Evolutionary conservation across 2,329 filamentous ascomycete genomes (phyloP).

Genomic region (Lecanosticta acicola): DNA sequence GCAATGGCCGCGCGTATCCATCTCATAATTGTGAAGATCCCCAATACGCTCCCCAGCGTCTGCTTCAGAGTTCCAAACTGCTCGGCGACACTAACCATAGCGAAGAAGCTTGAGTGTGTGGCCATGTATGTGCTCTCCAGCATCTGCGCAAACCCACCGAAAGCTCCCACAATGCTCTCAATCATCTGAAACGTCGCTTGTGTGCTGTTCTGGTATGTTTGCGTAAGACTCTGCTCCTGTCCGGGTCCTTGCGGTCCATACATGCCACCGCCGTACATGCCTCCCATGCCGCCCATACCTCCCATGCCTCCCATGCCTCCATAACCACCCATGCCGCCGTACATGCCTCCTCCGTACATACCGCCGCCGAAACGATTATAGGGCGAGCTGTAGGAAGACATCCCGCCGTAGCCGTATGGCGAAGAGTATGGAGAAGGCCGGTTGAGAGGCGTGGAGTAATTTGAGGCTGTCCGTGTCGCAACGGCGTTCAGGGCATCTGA

Average conservation of each 20-base stretch:
- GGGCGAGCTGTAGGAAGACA: constrained; percentile 36
- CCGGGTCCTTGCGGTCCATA: constrained; percentile 52
- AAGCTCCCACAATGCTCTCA: constrained; percentile 91
- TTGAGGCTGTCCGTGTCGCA: constrained; percentile 82
- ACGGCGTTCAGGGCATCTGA: constrained; percentile 71
- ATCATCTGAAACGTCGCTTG: constrained; percentile 97
- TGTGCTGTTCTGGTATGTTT: constrained; percentile 89
- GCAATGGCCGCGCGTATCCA: constrained; percentile 90
- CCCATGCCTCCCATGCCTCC: constrained; percentile 29
- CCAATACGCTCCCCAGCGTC: constrained; percentile 85
- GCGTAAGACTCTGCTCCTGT: constrained; percentile 89
- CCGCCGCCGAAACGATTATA: constrained; percentile 44
- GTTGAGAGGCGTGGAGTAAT: constrained; percentile 56
- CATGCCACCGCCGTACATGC: constrained; percentile 45
- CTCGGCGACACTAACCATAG: constrained; percentile 97
- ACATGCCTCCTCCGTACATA: constrained; percentile 24
- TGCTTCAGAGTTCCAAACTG: constrained; percentile 92
- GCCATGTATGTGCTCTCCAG: constrained; percentile 99
- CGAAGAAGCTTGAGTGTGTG: constrained; percentile 96
- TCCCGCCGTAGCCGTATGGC: constrained; percentile 48
- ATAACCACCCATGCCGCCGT: constrained; percentile 26
- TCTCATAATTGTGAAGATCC: constrained; percentile 91
- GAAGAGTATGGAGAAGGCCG: constrained; percentile 43
- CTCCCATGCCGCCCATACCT: constrained; percentile 24
- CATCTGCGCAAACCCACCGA: constrained; percentile 98